Percentiles rank a stretch among this genome's conserved stretches.
Evolutionary conservation across 805 yeast species (phyloP).

Genomic region (Crinitomyces ghanaensis): DNA sequence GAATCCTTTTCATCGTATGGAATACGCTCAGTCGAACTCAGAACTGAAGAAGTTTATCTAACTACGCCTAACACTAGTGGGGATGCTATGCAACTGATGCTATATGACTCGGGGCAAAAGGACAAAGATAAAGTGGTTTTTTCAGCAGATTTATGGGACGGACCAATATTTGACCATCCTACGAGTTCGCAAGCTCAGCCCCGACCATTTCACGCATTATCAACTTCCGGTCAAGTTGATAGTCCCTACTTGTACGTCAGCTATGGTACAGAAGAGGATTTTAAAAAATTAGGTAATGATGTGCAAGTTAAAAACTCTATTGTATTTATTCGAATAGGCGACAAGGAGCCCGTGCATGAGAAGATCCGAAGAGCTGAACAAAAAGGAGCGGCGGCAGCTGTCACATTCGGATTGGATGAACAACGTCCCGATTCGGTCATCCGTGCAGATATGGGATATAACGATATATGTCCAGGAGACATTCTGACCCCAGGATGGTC

Average conservation of each 20-base stretch:
- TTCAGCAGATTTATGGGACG: constrained; percentile 32
- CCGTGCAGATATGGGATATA: constrained; percentile 27
- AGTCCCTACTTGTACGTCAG: constrained; percentile 53
- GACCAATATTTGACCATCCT: constrained; percentile 20
- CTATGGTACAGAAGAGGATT: constrained; percentile 52
- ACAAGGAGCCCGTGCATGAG: constrained; percentile 36
- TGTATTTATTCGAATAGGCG: constrained; percentile 47
- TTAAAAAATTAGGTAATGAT: constrained; percentile 29
- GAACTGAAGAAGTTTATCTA: constrained; percentile 42
- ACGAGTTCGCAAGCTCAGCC: constrained; percentile 21
- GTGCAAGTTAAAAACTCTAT: constrained; percentile 40
- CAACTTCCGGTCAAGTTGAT: constrained; percentile 44
- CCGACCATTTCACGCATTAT: constrained; percentile 50
- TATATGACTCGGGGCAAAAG: constrained; percentile 9
- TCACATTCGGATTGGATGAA: constrained; percentile 43
- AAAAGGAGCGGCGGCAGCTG: constrained; percentile 49
- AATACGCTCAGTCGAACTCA: constrained; percentile 36
- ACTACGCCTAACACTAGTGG: constrained; percentile 48
- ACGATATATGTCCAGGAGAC: constrained; percentile 56
- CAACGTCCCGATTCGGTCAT: constrained; percentile 38
- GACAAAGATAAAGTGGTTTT: constrained; percentile 20
- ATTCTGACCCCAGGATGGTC: constrained; percentile 71
- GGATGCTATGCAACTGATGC: constrained; percentile 18
- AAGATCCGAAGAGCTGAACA: constrained; percentile 45
- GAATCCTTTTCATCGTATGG: constrained; percentile 49